phyloP scores from a whole-genome alignment of 2,329 filamentous ascomycete genomes.

The Exophiala alcalophila region DNA sequence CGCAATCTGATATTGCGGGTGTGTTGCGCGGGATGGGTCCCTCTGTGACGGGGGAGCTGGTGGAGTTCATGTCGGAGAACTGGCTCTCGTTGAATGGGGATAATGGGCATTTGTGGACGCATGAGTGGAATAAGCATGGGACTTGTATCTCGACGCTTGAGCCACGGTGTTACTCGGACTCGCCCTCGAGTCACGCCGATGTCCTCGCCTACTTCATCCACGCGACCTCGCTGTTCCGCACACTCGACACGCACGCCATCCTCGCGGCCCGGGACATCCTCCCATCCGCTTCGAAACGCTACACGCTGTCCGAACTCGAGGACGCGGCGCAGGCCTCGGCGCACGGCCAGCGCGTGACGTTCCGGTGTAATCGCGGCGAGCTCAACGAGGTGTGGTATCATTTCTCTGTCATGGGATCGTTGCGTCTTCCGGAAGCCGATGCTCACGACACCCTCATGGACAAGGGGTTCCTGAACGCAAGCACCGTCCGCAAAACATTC shows the following conservation, averaged over 20 bases:
- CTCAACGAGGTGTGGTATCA: slow-evolving; percentile 61
- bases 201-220: slow-evolving; percentile 67
- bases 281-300: slow-evolving; percentile 54
- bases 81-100: slow-evolving; percentile 68
- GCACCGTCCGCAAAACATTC: slow-evolving; percentile 49
- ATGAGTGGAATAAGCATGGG: slow-evolving; percentile 74
- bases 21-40: slow-evolving; percentile 9
- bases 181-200: slow-evolving; percentile 54
- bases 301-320: slow-evolving; percentile 59
- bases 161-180: slow-evolving; percentile 63
- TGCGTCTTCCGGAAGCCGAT: slow-evolving; percentile 28
- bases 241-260: slow-evolving; percentile 62
- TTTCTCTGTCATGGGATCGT: slow-evolving; percentile 56
- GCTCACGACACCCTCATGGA: background rate
- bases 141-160: slow-evolving; percentile 64
- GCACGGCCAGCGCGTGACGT: slow-evolving; percentile 55
- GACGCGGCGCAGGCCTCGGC: slow-evolving; percentile 54
- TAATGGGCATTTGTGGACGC: slow-evolving; percentile 66
- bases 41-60: slow-evolving; percentile 43
- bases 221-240: slow-evolving; percentile 64
- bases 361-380: slow-evolving; percentile 56
- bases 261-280: slow-evolving; percentile 60
- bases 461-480: slow-evolving; percentile 42
- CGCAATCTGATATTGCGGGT: slow-evolving; percentile 64
- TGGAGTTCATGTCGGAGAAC: slow-evolving; percentile 66